Conservation (phyloP, 192 early-diverging fungal genomes). For the Rhizophagus clarus region DNA sequence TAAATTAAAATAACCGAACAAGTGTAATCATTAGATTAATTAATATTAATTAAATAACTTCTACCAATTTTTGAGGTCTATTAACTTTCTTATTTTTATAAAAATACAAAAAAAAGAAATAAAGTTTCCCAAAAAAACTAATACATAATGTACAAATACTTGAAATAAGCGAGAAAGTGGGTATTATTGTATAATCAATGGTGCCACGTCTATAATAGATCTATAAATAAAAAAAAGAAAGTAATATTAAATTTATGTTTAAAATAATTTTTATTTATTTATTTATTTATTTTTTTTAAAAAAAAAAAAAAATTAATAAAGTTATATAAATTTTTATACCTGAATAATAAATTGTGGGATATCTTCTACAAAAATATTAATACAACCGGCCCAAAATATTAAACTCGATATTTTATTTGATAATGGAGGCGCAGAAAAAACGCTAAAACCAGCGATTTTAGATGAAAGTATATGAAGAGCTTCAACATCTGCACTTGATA, state of each 20-base stretch:
- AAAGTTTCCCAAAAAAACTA: background rate
- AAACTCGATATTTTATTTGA: background rate
- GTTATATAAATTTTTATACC: background rate
- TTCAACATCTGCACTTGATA: conserved; percentile 12
- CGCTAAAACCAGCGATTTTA: background rate
- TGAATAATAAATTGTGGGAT: conserved; percentile 19
- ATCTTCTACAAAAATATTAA: conserved; percentile 12
- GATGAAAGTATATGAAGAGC: background rate
- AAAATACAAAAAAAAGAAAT: too few species aligned
- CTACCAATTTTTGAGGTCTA: too few species aligned
- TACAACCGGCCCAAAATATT: background rate
- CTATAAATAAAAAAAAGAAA: background rate
- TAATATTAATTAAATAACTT: too few species aligned
- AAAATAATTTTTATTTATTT: background rate
- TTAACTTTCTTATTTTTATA: too few species aligned
- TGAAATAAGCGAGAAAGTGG: background rate
- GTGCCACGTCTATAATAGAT: background rate
- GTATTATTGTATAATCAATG: background rate
- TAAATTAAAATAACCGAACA: too few species aligned
- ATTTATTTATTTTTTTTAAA: background rate
- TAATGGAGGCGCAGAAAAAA: background rate
- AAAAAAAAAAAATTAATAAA: background rate
- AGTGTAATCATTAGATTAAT: too few species aligned
- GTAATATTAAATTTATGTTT: too few species aligned
- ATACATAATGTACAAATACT: background rate